phyloP scores from a whole-genome alignment of 768 basidiomycete genomes.

The Cyclocybe cylindracea region DNA sequence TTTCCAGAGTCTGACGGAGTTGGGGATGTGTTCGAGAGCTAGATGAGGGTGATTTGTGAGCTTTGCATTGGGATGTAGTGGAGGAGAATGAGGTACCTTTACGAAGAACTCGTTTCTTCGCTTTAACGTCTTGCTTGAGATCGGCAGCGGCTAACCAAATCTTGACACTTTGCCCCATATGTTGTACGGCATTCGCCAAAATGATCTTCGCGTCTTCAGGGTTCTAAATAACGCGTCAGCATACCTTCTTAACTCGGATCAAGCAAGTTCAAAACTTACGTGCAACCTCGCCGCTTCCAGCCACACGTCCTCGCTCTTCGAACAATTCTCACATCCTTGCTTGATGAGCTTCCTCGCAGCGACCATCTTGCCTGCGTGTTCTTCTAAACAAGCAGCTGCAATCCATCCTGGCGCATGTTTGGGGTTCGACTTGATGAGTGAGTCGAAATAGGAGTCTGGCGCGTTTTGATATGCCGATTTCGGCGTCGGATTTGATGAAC shows the following conservation, averaged over 20 bases:
- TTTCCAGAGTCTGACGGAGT: conserved; percentile 97
- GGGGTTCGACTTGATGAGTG: conserved; percentile 94
- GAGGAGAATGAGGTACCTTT: conserved; percentile 60
- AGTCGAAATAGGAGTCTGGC: conserved; percentile 96
- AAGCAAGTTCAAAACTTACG: conserved; percentile 43
- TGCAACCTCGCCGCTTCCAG: conserved; percentile 93
- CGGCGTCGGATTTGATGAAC: conserved; percentile 88
- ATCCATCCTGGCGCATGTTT: conserved; percentile 99
- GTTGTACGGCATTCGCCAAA: conserved; percentile 91
- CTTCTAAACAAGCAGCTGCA: conserved; percentile 93
- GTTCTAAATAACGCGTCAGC: too few species aligned
- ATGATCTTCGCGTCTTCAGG: conserved; percentile 94
- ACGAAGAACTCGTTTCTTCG: conserved; percentile 88
- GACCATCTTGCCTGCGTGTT: conserved; percentile 96
- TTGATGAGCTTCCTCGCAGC: conserved; percentile 92
- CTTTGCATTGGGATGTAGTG: neutral
- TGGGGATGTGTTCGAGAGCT: conserved; percentile 98
- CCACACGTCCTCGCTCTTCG: conserved; percentile 97
- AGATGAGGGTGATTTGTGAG: neutral
- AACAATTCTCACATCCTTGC: conserved; percentile 92
- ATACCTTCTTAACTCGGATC: too few species aligned
- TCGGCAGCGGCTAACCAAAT: conserved; percentile 96
- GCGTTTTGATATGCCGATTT: conserved; percentile 98
- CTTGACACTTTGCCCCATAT: conserved; percentile 92
- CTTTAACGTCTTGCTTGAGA: conserved; percentile 79